Conservation (phyloP, 331 rosid genomes). For the Cydonia oblonga region DNA sequence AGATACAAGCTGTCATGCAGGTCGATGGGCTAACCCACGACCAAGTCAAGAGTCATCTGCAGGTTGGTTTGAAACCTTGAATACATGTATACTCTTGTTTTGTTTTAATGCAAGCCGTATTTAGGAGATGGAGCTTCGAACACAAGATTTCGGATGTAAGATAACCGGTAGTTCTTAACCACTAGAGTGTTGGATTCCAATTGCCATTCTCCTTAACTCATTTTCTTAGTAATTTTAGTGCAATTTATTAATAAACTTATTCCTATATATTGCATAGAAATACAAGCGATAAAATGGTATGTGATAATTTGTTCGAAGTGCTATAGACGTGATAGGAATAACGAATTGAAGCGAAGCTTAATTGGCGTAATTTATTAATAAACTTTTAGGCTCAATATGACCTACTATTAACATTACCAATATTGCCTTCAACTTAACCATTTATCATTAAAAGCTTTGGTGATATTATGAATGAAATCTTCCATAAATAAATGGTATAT, state of each 20-base stretch:
- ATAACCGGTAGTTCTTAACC: too few species aligned
- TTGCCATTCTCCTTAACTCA: background rate
- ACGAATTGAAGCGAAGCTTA: background rate
- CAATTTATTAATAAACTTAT: too few species aligned
- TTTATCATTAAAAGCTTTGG: too few species aligned
- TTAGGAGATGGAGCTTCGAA: background rate
- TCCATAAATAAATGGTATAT: too few species aligned
- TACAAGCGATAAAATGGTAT: background rate
- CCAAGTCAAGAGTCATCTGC: constrained; percentile 23
- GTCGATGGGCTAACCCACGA: constrained; percentile 7
- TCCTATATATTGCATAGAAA: too few species aligned
- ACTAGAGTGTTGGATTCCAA: background rate
- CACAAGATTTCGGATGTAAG: background rate
- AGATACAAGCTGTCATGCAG: background rate
- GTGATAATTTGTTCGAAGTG: background rate
- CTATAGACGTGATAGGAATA: background rate
- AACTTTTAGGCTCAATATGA: too few species aligned
- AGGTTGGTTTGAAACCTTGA: background rate
- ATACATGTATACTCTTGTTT: background rate
- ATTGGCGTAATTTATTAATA: background rate
- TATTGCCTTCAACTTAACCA: too few species aligned
- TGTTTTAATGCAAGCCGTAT: background rate
- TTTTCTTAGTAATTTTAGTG: background rate
- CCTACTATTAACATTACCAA: too few species aligned
- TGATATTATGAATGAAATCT: too few species aligned